Percentiles rank a stretch among this genome's conserved stretches.
phyloP scores from a whole-genome alignment of 1,284 basidiomycete species.

The Volvariella volvacea region DNA sequence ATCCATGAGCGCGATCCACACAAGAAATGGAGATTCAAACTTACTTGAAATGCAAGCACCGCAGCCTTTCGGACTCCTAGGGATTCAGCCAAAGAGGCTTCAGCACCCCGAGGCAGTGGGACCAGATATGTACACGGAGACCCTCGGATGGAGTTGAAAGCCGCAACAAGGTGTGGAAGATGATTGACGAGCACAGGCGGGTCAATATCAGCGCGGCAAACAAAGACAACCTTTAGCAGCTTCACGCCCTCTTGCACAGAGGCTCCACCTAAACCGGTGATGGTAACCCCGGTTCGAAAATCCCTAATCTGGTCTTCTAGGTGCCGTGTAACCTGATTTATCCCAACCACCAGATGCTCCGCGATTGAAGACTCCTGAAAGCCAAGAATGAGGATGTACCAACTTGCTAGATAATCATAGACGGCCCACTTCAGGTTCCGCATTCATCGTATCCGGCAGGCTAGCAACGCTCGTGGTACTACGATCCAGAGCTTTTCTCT shows the following conservation, averaged over 20 bases:
- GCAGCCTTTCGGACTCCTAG: constrained; percentile 68
- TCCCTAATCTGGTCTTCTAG: constrained; percentile 54
- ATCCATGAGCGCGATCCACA: constrained; percentile 2
- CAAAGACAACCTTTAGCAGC: constrained; percentile 46
- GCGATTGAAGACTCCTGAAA: constrained; percentile 34
- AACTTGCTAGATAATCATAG: constrained; percentile 13
- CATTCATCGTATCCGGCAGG: too few species aligned
- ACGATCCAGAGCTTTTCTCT: too few species aligned
- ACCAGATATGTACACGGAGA: constrained; percentile 33
- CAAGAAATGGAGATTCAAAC: constrained; percentile 10
- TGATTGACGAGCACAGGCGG: constrained; percentile 67
- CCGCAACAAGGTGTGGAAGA: constrained; percentile 65
- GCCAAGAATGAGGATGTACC: background rate
- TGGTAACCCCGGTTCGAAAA: constrained; percentile 18
- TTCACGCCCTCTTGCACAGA: constrained; percentile 6
- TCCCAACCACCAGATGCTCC: constrained; percentile 57
- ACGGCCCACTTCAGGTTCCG: constrained; percentile 8
- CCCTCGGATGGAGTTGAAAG: constrained; percentile 54
- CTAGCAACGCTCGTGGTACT: too few species aligned
- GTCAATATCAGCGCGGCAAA: constrained; percentile 67
- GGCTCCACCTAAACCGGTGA: constrained; percentile 11
- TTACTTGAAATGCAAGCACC: constrained; percentile 53
- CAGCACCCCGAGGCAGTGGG: constrained; percentile 68
- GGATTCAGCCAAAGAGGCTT: constrained; percentile 53
- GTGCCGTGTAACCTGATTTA: constrained; percentile 75